Base-by-base conservation (phyloP, 2,329 filamentous ascomycete species). In the Tolypocladium nubicola region DNA sequence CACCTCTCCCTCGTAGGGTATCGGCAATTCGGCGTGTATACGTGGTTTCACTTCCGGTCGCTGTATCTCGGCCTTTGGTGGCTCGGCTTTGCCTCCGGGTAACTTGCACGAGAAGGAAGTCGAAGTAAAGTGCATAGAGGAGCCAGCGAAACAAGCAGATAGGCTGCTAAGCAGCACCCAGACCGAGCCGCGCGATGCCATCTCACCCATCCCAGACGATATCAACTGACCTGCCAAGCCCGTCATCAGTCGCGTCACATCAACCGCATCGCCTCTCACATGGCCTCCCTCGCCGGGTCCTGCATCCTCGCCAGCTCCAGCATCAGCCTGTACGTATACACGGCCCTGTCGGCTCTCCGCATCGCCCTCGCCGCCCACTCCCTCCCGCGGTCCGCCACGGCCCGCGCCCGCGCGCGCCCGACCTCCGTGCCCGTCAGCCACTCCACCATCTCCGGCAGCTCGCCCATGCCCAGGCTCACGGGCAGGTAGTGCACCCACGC, bases 241-340 rank as follows among this genome's bases (percentile, higher is more conserved):
- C 30, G 30, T 33, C 7, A 33, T 33, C 30, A 33, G 30, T 33
- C 30, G 7, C 1, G 30, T 33, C 30, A 33, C 7, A 33, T 7
- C 30, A 33, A 33, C 6, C 7, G 6, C 30, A 33, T 7, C 35
- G 14, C 35, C 21, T 10, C 23, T 55, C 26, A 47, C 40, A 47
- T 26, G 2, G 53, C 53, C 52, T 56, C 23, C 10, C 65, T 59
- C 2, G 60, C 49, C 6, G 65, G 66, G 55, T 78, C 74, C 58
- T 73, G 69, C 9, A 77, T 50, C 53, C 76, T 70, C 21, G 71
- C 73, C 54, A 78, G 76, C 72, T 88, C 85, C 30, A 87, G 64
- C 62, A 88, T 60, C 58, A 87, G 64, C 54, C 85, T 72, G 62
- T 86, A 86, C 35, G 82, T 73, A 72, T 85, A 86, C 2, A 82